A percentile compares a stretch with the other conserved stretches of the same genome.
Conservation (phyloP, 2,329 filamentous ascomycete genomes). For the Hymenoscyphus infarciens region DNA sequence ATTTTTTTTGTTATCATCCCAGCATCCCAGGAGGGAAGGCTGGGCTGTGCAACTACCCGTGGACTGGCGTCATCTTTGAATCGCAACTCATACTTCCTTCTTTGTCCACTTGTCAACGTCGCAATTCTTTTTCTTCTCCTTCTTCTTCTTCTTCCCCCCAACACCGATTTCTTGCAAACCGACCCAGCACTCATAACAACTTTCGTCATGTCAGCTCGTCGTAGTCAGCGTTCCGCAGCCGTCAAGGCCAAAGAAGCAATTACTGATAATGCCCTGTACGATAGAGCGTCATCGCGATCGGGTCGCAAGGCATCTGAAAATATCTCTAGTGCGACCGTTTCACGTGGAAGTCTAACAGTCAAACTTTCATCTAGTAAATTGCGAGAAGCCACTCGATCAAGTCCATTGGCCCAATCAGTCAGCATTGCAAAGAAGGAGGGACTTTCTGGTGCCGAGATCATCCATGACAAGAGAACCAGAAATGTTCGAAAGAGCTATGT, state of each 20-base stretch:
- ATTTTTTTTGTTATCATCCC: not conserved
- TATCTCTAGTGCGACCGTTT: slow-evolving; percentile 30
- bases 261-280: slow-evolving; percentile 24
- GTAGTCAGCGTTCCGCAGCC: slow-evolving; percentile 32
- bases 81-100: not conserved
- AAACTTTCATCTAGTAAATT: slow-evolving; percentile 36
- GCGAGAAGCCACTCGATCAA: slow-evolving; percentile 32
- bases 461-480: slow-evolving; percentile 33
- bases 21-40: not conserved
- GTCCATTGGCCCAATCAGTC: slow-evolving; percentile 20
- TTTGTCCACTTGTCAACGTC: not conserved
- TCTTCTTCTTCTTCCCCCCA: no score
- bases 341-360: slow-evolving; percentile 35
- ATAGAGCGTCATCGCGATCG: slow-evolving; percentile 28
- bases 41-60: slow-evolving; percentile 5
- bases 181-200: not conserved
- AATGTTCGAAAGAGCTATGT: slow-evolving; percentile 40
- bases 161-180: not conserved
- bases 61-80: slow-evolving; percentile 1
- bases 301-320: slow-evolving; percentile 30
- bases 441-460: slow-evolving; percentile 32
- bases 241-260: slow-evolving; percentile 31
- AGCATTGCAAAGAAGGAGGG: slow-evolving; percentile 24
- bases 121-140: not conserved
- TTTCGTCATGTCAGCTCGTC: slow-evolving; percentile 30